Conservation (phyloP, 306 rosid species). For the Prunus dulcis region DNA sequence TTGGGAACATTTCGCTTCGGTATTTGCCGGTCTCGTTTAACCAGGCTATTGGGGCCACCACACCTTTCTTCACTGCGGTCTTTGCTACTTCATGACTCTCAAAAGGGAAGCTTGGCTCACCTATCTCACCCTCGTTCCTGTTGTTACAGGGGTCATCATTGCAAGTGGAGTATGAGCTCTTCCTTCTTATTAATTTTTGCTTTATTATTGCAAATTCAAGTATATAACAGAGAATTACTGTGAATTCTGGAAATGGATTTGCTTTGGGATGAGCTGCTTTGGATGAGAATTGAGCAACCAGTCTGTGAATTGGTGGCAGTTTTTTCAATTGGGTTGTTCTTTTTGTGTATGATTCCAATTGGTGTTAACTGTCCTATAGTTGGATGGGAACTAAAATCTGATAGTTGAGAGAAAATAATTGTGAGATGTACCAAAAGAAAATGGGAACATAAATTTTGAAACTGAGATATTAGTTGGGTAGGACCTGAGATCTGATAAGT, state of each 20-base stretch:
- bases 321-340: not conserved
- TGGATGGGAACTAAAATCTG: conserved; percentile 6
- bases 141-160: conserved; percentile 88
- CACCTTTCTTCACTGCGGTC: conserved; percentile 94
- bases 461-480: not conserved
- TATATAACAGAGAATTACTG: conserved; percentile 3
- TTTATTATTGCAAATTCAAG: not conserved
- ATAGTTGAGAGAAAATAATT: not conserved
- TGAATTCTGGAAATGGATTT: conserved; percentile 8
- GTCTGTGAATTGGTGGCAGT: not conserved
- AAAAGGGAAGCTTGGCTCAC: conserved; percentile 98
- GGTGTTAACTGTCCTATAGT: not conserved
- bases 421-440: not conserved
- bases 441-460: not conserved
- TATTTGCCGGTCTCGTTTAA: conserved; percentile 89
- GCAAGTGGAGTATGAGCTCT: conserved; percentile 84
- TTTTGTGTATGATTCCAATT: not conserved
- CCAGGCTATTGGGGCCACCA: conserved; percentile 95
- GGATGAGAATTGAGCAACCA: not conserved
- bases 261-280: not conserved
- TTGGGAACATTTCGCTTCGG: conserved; percentile 86
- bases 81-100: conserved; percentile 87
- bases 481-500: not conserved
- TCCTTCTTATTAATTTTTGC: not conserved
- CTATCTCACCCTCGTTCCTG: conserved; percentile 84